Conservation (phyloP, 495 filamentous ascomycete genomes). For the Xylaria acuta region DNA sequence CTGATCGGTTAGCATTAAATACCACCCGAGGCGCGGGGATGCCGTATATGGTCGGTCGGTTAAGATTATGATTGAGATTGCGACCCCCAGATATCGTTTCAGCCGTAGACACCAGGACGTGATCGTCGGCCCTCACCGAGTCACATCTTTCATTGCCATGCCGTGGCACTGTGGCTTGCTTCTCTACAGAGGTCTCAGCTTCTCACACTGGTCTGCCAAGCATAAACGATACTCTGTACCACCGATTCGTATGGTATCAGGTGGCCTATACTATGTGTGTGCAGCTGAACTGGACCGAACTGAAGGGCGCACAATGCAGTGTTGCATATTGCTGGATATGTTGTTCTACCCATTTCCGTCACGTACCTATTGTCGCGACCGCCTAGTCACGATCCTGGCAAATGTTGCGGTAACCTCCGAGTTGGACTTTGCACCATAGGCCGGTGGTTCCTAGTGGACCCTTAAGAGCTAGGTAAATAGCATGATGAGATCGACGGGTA, state of each 20-base stretch:
- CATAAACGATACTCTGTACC: slow-evolving; percentile 5
- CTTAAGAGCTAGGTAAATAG: not conserved
- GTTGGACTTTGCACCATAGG: not conserved
- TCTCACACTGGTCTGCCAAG: slow-evolving; percentile 19
- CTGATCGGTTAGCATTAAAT: slow-evolving; percentile 7
- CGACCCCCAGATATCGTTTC: slow-evolving; percentile 11
- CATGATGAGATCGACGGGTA: slow-evolving; percentile 6
- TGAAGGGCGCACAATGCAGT: not conserved
- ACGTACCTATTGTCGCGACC: not conserved
- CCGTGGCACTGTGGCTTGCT: slow-evolving; percentile 21
- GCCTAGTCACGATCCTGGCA: not conserved
- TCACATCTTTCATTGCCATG: slow-evolving; percentile 8
- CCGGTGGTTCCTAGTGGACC: not conserved
- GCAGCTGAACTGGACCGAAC: not conserved
- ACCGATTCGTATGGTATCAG: not conserved
- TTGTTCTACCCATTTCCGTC: not conserved
- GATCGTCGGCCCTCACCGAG: slow-evolving; percentile 16
- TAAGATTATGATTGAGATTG: slow-evolving; percentile 12
- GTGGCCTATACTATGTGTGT: not conserved
- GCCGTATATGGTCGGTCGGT: slow-evolving; percentile 4
- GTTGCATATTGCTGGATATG: not conserved
- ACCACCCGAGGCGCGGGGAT: not conserved
- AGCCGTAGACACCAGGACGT: slow-evolving; percentile 17
- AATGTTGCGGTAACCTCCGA: slow-evolving; percentile 17
- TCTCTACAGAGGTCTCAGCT: slow-evolving; percentile 24